Percentiles rank a stretch among this genome's conserved stretches.
phyloP scores from a whole-genome alignment of 2,329 filamentous ascomycete species.

The Beauveria rudraprayagi region DNA sequence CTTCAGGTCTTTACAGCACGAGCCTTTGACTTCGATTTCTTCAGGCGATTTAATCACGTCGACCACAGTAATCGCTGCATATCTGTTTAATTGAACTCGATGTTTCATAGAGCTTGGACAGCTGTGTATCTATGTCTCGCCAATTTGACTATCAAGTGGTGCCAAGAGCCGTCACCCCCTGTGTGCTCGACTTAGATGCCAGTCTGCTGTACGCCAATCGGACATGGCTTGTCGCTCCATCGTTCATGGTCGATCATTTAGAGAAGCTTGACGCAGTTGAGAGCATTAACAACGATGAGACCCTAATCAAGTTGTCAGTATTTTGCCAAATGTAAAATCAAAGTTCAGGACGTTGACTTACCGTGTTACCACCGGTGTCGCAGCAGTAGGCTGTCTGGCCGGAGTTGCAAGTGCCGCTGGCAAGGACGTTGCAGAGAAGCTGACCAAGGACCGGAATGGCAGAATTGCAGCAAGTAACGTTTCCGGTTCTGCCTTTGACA shows the following conservation, averaged over 20 bases:
- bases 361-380: not conserved
- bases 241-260: not conserved
- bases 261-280: not conserved
- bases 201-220: too few species aligned
- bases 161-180: too few species aligned
- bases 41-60: too few species aligned
- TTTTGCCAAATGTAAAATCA: not conserved
- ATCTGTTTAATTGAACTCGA: too few species aligned
- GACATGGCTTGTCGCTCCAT: too few species aligned
- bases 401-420: not conserved
- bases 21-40: too few species aligned
- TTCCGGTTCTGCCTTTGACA: not conserved
- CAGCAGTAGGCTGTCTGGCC: not conserved
- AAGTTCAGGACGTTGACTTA: not conserved
- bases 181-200: too few species aligned
- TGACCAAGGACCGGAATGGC: conserved; percentile 1
- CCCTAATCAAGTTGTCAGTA: not conserved
- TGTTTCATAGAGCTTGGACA: too few species aligned
- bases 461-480: conserved; percentile 4
- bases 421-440: conserved; percentile 1
- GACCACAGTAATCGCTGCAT: too few species aligned
- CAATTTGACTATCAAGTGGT: too few species aligned
- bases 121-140: too few species aligned
- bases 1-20: too few species aligned
- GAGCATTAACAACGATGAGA: not conserved